Percentiles rank a stretch among this genome's conserved stretches.
Conservation (phyloP, 2,329 filamentous ascomycete species). For the Stemphylium vesicarium region DNA sequence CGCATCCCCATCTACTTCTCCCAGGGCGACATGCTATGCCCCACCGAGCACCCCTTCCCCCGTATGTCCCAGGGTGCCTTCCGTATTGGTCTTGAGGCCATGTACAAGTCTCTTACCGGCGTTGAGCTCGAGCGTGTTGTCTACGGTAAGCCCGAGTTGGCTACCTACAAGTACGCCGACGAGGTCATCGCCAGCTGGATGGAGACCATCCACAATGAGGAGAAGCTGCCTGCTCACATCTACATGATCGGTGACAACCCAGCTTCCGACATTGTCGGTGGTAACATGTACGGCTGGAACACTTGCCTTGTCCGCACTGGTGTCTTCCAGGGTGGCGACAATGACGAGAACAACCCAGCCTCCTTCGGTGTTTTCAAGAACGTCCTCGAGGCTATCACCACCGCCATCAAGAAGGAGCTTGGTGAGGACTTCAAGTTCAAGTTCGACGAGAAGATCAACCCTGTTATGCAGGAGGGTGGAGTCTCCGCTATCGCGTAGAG, state of each 20-base stretch:
- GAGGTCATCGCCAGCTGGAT: conserved; percentile 77
- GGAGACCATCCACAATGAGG: conserved; percentile 76
- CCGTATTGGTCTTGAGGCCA: conserved; percentile 75
- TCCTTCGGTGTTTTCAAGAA: conserved; percentile 78
- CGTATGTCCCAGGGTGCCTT: conserved; percentile 78
- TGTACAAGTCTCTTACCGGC: conserved; percentile 74
- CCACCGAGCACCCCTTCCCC: conserved; percentile 63
- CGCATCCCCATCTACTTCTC: conserved; percentile 79
- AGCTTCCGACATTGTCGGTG: conserved; percentile 74
- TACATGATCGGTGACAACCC: conserved; percentile 82
- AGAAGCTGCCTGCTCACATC: conserved; percentile 70
- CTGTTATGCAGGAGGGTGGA: conserved; percentile 62
- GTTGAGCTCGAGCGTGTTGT: conserved; percentile 76
- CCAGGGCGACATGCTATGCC: conserved; percentile 69
- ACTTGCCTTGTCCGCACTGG: conserved; percentile 79
- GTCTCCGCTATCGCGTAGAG: conserved; percentile 62
- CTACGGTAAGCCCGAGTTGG: conserved; percentile 76
- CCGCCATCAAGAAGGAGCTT: conserved; percentile 71
- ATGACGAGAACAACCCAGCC: conserved; percentile 77
- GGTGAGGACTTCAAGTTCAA: conserved; percentile 76
- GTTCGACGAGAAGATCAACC: conserved; percentile 75
- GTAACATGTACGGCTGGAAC: conserved; percentile 84
- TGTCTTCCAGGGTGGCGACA: conserved; percentile 78
- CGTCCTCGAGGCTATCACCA: conserved; percentile 73
- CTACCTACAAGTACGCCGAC: conserved; percentile 81